Conservation (phyloP, 371 early-diverging fungal genomes). For the Blyttiomyces sp. region DNA sequence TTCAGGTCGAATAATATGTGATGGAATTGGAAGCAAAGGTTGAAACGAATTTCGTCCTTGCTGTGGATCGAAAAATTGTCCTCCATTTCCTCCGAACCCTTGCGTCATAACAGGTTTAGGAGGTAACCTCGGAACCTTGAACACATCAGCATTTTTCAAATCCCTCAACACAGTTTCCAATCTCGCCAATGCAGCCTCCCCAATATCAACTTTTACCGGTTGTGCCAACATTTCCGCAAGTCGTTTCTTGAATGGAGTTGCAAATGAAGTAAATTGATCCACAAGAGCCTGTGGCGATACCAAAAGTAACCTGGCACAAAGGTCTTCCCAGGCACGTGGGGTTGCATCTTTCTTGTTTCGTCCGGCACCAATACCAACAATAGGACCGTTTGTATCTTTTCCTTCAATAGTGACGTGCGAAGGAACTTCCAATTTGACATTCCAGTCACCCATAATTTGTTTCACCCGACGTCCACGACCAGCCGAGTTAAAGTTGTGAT, state of each 20-base stretch:
- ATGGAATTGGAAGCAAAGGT: background rate
- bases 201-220: constrained; percentile 24
- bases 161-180: constrained; percentile 11
- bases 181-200: constrained; percentile 3
- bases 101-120: background rate
- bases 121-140: constrained; percentile 3
- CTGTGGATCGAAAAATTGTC: background rate
- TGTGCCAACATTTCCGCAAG: constrained; percentile 20
- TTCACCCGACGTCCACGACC: constrained; percentile 2
- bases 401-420: constrained; percentile 18
- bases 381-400: background rate
- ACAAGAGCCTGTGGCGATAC: constrained; percentile 16
- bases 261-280: constrained; percentile 21
- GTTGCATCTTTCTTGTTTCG: constrained; percentile 20
- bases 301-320: constrained; percentile 11
- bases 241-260: constrained; percentile 25
- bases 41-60: background rate
- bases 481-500: background rate
- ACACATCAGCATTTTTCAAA: constrained; percentile 9
- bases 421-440: constrained; percentile 10
- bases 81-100: background rate
- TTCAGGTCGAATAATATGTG: background rate
- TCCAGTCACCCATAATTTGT: constrained; percentile 18
- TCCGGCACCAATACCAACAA: constrained; percentile 9
- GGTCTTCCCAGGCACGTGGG: constrained; percentile 17